Conservation (phyloP, 2,329 filamentous ascomycete genomes). For the Cladophialophora psammophila region DNA sequence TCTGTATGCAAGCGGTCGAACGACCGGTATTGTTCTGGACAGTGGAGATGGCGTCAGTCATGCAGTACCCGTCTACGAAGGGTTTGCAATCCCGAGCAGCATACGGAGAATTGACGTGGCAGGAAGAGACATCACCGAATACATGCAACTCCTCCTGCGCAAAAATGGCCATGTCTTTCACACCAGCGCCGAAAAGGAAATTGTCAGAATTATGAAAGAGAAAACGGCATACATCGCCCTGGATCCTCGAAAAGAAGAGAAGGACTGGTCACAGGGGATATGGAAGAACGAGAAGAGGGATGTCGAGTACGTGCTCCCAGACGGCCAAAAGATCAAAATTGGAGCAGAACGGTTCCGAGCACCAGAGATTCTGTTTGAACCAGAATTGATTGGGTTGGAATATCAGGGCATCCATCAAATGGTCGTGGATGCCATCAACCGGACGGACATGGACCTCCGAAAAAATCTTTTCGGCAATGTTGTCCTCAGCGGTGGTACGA, state of each 20-base stretch:
- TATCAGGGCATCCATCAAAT: conserved; percentile 98
- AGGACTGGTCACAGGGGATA: conserved; percentile 80
- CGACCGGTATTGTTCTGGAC: conserved; percentile 94
- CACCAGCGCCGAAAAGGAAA: conserved; percentile 98
- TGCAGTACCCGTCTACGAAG: conserved; percentile 96
- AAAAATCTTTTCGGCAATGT: conserved; percentile 96
- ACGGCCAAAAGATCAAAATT: conserved; percentile 93
- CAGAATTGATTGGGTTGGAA: conserved; percentile 94
- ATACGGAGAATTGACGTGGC: conserved; percentile 96
- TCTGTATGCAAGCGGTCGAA: conserved; percentile 92
- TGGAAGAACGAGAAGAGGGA: conserved; percentile 76
- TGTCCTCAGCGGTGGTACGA: conserved; percentile 93
- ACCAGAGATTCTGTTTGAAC: conserved; percentile 96
- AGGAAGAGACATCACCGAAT: conserved; percentile 93
- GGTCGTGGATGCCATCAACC: conserved; percentile 92
- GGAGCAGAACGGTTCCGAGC: conserved; percentile 94
- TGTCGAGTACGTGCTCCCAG: conserved; percentile 87
- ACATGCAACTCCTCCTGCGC: conserved; percentile 86
- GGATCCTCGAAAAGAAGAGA: conserved; percentile 92
- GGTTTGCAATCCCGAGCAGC: conserved; percentile 94
- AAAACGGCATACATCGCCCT: conserved; percentile 88
- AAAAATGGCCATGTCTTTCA: conserved; percentile 96
- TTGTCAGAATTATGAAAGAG: conserved; percentile 97
- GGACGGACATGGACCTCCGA: conserved; percentile 93
- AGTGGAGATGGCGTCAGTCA: conserved; percentile 96